phyloP scores from a whole-genome alignment of 176 grass and related monocot genomes.

The Eragrostis nindensis region DNA sequence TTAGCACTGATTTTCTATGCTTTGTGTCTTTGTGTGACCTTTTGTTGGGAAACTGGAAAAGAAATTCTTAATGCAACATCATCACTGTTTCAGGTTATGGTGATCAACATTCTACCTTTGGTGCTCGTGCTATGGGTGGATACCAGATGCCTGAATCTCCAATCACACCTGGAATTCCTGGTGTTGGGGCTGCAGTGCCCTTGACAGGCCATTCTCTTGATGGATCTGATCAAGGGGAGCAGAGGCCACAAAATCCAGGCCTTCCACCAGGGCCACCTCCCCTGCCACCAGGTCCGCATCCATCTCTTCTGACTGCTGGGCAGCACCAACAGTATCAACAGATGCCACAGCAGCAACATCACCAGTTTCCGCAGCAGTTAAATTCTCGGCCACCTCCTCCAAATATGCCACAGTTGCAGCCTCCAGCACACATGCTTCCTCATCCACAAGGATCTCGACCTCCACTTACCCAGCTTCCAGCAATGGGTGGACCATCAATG shows the following conservation, averaged over 20 bases:
- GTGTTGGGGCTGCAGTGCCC: conserved; percentile 77
- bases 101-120: conserved; percentile 70
- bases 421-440: conserved; percentile 74
- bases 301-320: conserved; percentile 81
- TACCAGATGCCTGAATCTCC: conserved; percentile 74
- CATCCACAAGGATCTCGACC: conserved; percentile 74
- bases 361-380: conserved; percentile 71
- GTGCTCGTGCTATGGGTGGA: conserved; percentile 60
- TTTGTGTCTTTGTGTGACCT: conserved; percentile 1
- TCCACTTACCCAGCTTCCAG: conserved; percentile 56
- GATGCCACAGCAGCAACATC: conserved; percentile 74
- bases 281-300: conserved; percentile 93
- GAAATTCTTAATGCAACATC: conserved; percentile 11
- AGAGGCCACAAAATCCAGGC: conserved; percentile 63
- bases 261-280: conserved; percentile 86
- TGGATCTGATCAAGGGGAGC: conserved; percentile 75
- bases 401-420: conserved; percentile 75
- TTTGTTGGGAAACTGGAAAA: background rate
- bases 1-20: background rate
- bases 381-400: conserved; percentile 58
- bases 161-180: conserved; percentile 82
- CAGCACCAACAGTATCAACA: conserved; percentile 90
- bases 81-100: conserved; percentile 72
- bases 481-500: conserved; percentile 63
- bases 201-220: conserved; percentile 55